Evolutionary conservation across 2,329 filamentous ascomycete genomes (phyloP).

Genomic region (Drechslerella dactyloides): DNA sequence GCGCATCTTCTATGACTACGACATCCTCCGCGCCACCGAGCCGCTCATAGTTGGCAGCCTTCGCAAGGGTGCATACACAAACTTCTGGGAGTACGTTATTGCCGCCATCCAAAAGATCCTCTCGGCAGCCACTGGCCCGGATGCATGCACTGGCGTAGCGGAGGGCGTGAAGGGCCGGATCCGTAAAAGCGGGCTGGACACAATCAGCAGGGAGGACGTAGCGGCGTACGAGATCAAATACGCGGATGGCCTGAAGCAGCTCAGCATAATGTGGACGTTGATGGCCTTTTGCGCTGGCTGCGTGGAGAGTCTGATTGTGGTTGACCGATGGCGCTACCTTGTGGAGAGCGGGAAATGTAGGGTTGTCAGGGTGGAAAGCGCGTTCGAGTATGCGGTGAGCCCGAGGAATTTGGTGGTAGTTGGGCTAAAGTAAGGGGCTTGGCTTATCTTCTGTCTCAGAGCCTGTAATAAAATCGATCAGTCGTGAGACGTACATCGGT

Average conservation of each 20-base stretch:
- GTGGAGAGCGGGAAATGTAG: constrained; percentile 72
- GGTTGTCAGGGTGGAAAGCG: constrained; percentile 36
- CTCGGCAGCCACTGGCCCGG: constrained; percentile 59
- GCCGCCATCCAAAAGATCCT: constrained; percentile 78
- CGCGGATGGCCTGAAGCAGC: constrained; percentile 72
- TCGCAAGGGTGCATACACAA: constrained; percentile 77
- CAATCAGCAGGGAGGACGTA: constrained; percentile 77
- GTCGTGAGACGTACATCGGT: too few species aligned
- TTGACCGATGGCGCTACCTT: constrained; percentile 87
- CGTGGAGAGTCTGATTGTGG: constrained; percentile 86
- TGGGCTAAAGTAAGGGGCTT: constrained; percentile 22
- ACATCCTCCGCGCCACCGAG: constrained; percentile 65
- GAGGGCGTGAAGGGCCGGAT: constrained; percentile 61
- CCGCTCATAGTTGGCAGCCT: constrained; percentile 87
- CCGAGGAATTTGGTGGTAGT: constrained; percentile 49
- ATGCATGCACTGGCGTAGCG: constrained; percentile 67
- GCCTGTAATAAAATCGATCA: too few species aligned
- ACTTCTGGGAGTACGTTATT: constrained; percentile 77
- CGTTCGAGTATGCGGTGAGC: constrained; percentile 41
- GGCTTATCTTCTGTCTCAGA: too few species aligned
- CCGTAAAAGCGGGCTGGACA: constrained; percentile 60
- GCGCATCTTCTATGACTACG: constrained; percentile 82
- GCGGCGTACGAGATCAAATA: constrained; percentile 71
- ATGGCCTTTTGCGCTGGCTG: constrained; percentile 95
- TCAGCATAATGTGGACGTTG: constrained; percentile 87